Percentiles rank a stretch among this genome's conserved stretches.
Evolutionary conservation across 805 yeast genomes (phyloP).

Genomic region (Candida piceae): DNA sequence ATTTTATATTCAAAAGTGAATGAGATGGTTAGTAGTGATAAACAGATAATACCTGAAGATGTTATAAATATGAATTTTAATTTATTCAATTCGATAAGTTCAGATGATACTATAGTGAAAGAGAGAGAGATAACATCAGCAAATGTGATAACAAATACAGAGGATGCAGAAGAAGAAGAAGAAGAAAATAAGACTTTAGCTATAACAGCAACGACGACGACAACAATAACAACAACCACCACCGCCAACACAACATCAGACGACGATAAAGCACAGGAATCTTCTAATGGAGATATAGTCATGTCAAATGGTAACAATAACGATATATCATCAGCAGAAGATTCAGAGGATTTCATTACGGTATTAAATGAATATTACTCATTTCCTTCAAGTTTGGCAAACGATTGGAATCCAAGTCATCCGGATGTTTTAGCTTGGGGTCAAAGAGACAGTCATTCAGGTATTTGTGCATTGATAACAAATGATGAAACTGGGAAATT

Average conservation of each 20-base stretch:
- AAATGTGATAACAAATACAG: no score
- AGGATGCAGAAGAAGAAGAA: no score
- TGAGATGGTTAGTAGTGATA: conserved; percentile 34
- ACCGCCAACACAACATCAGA: no score
- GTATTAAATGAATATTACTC: conserved; percentile 34
- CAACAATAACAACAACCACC: no score
- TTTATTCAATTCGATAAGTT: conserved; percentile 35
- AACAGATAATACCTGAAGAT: conserved; percentile 18
- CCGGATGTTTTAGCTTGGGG: conserved; percentile 51
- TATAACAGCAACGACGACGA: no score
- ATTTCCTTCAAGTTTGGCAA: conserved; percentile 40
- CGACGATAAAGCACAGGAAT: no score
- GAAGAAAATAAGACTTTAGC: no score
- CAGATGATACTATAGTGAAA: not conserved
- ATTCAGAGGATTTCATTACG: conserved; percentile 29
- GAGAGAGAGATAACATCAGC: conserved; percentile 6
- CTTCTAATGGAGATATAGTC: no score
- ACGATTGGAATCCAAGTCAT: conserved; percentile 54
- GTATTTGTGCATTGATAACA: conserved; percentile 21
- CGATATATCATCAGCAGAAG: not conserved
- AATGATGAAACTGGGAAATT: conserved; percentile 11
- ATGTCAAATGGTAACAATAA: no score
- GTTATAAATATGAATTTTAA: conserved; percentile 35
- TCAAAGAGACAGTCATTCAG: conserved; percentile 26
- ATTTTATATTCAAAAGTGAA: conserved; percentile 72